phyloP scores from a whole-genome alignment of 352 stramenopile species.

The Phytophthora chlamydospora region DNA sequence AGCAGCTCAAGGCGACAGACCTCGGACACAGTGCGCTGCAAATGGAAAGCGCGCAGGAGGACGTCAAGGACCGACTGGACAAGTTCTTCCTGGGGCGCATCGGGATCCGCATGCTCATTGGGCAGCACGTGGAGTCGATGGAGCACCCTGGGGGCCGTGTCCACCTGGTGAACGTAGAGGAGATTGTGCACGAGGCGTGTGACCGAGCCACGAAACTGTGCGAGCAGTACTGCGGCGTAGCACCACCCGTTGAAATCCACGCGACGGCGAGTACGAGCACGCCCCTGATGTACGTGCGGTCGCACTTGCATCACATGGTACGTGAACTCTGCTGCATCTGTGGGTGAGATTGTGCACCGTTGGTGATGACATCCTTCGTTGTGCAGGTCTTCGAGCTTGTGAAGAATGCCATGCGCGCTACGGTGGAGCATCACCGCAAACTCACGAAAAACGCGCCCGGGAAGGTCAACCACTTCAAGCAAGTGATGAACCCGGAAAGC shows the following conservation, averaged over 20 bases:
- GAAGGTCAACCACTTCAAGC: conserved; percentile 56
- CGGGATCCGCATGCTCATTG: conserved; percentile 99
- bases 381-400: conserved; percentile 94
- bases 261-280: conserved; percentile 50
- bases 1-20: conserved; percentile 71
- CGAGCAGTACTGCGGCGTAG: conserved; percentile 55
- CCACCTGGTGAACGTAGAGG: conserved; percentile 72
- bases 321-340: neutral
- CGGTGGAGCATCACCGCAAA: conserved; percentile 93
- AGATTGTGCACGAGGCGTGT: conserved; percentile 64
- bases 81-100: conserved; percentile 99
- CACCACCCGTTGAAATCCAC: conserved; percentile 65
- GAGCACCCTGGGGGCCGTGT: conserved; percentile 67
- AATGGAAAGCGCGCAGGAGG: conserved; percentile 69
- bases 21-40: conserved; percentile 65
- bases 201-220: conserved; percentile 64
- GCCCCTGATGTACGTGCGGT: conserved; percentile 85
- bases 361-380: neutral
- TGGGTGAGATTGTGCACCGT: neutral
- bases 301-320: conserved; percentile 86
- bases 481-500: conserved; percentile 74
- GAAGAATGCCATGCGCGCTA: conserved; percentile 99
- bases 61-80: conserved; percentile 91
- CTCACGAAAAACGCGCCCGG: conserved; percentile 52
- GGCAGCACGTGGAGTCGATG: conserved; percentile 83